Base-by-base conservation (phyloP, 176 grass and related monocot genomes). In the Raddia guianensis region DNA sequence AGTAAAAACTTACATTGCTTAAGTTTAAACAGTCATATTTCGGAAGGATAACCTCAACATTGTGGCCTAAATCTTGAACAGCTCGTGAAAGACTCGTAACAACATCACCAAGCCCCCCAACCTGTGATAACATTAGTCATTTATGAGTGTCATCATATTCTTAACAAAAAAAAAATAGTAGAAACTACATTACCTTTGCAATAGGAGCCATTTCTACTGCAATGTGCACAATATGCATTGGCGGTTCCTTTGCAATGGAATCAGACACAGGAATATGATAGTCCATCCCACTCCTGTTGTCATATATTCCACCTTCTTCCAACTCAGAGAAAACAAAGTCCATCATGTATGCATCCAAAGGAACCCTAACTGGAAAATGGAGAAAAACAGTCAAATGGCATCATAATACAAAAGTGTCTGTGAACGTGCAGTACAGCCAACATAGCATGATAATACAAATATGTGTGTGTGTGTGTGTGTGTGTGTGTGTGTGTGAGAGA, bases 51-150 rank as follows among this genome's bases (percentile, higher is more conserved):
- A 98, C 79, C 76, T 98, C 96, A 82, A 95, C 96, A 49, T 81
- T 91, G 87, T 98, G 96, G 18, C 96, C 96, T 73, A 98, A 89
- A 84, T 98, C 96, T 88, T 84, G 92, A 83, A 98, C 91, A 65
- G 96, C 96, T 71, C 96, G 92, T 85, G 92, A 98, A 87, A 98
- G 90, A 80, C 96, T 98, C 8, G 96, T 98, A 80, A 98, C 96
- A 78, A 98, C 96, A 80, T 98, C 96, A 0, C 92, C 96, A 70
- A 98, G 91, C 64, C 96, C 96, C 69, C 96, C 96, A 55, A 98
- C 96, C 96, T 98, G 78, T 69, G 66, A 62, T 1, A 47, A 74
- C 35, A 72, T 74, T 79, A 19, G 15, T 37, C 66, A 81, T 40
- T 40, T 44, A 47, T 55, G 9, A 70, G 42, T 34, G 27, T 18